A percentile compares a stretch with the other conserved stretches of the same genome.
Conservation (phyloP, 192 early-diverging fungal genomes). For the Linnemannia zychae region DNA sequence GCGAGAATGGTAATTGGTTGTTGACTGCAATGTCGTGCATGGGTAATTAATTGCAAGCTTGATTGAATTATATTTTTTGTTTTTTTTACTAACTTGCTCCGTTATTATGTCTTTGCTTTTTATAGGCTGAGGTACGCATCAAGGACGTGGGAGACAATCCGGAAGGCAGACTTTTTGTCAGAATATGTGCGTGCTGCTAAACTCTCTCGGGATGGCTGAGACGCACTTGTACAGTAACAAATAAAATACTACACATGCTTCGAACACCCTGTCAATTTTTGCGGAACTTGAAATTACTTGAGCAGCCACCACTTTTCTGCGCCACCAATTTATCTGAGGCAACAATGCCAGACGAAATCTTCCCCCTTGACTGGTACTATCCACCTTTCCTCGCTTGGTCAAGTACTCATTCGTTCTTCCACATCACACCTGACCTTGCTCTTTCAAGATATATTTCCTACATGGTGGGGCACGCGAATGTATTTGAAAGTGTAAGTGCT, state of each 20-base stretch:
- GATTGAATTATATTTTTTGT: no score
- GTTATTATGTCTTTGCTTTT: background rate
- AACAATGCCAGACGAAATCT: no score
- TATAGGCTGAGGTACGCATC: constrained; percentile 38
- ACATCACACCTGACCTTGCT: no score
- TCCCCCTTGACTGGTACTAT: no score
- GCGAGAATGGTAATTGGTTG: constrained; percentile 31
- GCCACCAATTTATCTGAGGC: no score
- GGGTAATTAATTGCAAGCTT: no score
- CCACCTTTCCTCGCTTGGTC: no score
- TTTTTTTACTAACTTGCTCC: background rate
- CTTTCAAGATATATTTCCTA: no score
- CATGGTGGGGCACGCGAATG: no score
- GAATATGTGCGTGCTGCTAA: constrained; percentile 38
- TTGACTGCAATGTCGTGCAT: background rate
- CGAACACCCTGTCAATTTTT: background rate
- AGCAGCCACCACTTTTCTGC: no score
- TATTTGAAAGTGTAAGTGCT: background rate
- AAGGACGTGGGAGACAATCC: constrained; percentile 35
- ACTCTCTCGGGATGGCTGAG: constrained; percentile 28
- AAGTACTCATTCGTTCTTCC: no score
- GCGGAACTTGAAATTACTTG: no score
- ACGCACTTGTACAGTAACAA: background rate
- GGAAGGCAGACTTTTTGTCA: constrained; percentile 38
- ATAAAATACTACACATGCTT: background rate